Conservation (phyloP, 2,329 filamentous ascomycete genomes). For the Aspergillus texensis region DNA sequence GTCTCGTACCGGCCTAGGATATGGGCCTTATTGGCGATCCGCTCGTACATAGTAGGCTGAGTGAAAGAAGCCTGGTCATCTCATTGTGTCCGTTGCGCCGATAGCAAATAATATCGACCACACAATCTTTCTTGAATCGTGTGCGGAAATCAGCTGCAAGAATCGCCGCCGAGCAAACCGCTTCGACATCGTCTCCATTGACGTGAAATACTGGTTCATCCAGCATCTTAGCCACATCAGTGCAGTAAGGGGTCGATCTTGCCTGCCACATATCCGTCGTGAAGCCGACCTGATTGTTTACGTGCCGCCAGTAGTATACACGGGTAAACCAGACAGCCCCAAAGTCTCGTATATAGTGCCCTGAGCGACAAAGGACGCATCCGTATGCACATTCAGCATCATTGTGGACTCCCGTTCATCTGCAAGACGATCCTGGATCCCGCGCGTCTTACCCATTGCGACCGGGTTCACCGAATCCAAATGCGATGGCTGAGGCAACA, state of each 20-base stretch:
- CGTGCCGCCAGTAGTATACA: constrained; percentile 97
- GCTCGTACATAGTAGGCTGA: constrained; percentile 99
- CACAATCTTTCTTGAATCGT: constrained; percentile 96
- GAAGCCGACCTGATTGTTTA: constrained; percentile 99
- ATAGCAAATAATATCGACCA: constrained; percentile 98
- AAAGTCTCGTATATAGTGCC: constrained; percentile 98
- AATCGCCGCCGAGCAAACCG: constrained; percentile 97
- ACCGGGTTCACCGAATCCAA: constrained; percentile 97
- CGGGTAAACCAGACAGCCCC: constrained; percentile 92
- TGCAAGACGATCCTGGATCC: constrained; percentile 98
- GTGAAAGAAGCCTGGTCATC: constrained; percentile 98
- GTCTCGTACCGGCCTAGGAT: constrained; percentile 83
- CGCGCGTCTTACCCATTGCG: constrained; percentile 92
- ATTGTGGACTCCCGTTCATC: constrained; percentile 92
- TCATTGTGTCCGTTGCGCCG: constrained; percentile 99
- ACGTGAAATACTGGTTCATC: constrained; percentile 99
- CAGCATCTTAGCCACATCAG: constrained; percentile 92
- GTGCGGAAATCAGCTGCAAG: constrained; percentile 96
- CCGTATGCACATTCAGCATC: constrained; percentile 64
- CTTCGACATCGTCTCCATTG: constrained; percentile 97
- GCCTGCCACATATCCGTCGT: constrained; percentile 97
- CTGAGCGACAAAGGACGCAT: constrained; percentile 77
- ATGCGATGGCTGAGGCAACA: constrained; percentile 69
- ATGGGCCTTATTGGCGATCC: constrained; percentile 81
- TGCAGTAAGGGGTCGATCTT: constrained; percentile 55